Conservation (phyloP, 495 filamentous ascomycete species). For the Parachaetomium inaequale region DNA sequence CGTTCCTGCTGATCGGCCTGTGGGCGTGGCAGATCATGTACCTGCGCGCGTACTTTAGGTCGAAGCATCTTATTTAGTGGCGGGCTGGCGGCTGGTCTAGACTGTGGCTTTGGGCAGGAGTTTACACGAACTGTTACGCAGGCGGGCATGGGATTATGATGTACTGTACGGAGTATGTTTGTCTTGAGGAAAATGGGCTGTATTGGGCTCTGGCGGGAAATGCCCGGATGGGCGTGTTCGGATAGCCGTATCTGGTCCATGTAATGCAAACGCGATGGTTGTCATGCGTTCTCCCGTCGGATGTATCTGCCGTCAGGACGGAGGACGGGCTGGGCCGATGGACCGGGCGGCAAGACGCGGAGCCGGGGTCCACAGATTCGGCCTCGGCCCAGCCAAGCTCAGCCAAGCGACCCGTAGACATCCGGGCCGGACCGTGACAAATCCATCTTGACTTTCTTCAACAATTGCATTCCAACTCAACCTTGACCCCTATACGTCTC, state of each 20-base stretch:
- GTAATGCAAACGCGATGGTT: slow-evolving; percentile 1
- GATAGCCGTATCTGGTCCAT: background rate
- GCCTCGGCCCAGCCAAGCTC: slow-evolving; percentile 16
- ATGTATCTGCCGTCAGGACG: background rate
- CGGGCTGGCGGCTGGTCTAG: background rate
- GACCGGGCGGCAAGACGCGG: slow-evolving; percentile 9
- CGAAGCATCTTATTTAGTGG: slow-evolving; percentile 26
- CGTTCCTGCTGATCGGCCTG: slow-evolving; percentile 84
- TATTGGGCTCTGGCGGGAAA: background rate
- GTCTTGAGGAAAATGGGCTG: background rate
- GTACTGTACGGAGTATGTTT: slow-evolving; percentile 19
- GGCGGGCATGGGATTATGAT: slow-evolving; percentile 30
- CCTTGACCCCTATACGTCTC: background rate
- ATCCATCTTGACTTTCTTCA: background rate
- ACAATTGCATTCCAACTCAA: background rate
- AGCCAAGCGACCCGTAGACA: slow-evolving; percentile 11
- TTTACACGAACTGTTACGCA: slow-evolving; percentile 21
- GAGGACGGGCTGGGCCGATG: background rate
- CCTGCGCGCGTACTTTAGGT: slow-evolving; percentile 94
- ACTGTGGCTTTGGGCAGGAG: slow-evolving; percentile 16
- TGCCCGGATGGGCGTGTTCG: background rate
- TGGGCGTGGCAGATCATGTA: slow-evolving; percentile 98
- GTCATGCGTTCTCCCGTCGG: background rate
- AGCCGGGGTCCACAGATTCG: slow-evolving; percentile 3
- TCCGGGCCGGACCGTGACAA: slow-evolving; percentile 4